These are phyloP conservation scores for Saccharomyces kudriavzevii DNA, from an alignment of 805 yeast genomes.

Conservation along the genomic window DNA sequence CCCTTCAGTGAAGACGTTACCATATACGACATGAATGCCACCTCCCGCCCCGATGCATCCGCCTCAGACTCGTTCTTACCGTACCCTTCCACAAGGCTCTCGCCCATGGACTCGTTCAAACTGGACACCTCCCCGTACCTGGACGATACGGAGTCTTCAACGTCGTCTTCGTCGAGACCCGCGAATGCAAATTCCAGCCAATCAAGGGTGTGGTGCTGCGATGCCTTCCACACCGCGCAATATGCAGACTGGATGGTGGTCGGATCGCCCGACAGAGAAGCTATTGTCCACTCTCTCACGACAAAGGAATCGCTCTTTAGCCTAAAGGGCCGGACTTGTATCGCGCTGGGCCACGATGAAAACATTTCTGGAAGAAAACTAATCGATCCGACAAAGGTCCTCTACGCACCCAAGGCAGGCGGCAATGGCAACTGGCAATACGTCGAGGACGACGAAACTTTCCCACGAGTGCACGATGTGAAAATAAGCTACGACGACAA, in stretches of 20 bases:
- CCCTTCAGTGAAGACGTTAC: constrained; percentile 63
- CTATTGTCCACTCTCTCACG: constrained; percentile 39
- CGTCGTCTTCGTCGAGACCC: not conserved
- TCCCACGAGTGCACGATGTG: constrained; percentile 56
- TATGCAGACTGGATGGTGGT: constrained; percentile 44
- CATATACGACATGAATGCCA: constrained; percentile 55
- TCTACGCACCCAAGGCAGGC: constrained; percentile 17
- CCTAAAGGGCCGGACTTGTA: not conserved
- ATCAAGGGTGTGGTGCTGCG: constrained; percentile 48
- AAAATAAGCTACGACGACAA: constrained; percentile 59
- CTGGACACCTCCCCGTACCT: not conserved
- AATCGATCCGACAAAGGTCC: constrained; percentile 18
- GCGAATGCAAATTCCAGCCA: not conserved
- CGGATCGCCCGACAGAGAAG: constrained; percentile 70
- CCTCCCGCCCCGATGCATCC: not conserved
- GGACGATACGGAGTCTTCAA: not conserved
- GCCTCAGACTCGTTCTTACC: not conserved
- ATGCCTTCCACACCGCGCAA: constrained; percentile 52
- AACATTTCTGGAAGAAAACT: not conserved
- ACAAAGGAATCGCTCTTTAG: constrained; percentile 4
- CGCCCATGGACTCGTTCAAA: not conserved
- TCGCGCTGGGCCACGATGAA: not conserved
- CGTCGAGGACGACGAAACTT: constrained; percentile 6
- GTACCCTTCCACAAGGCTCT: not conserved
- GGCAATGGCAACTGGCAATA: not conserved